These are phyloP conservation scores for Conoideocrella luteorostrata DNA, from an alignment of 2,329 filamentous ascomycete species.

Conservation along the genomic window DNA sequence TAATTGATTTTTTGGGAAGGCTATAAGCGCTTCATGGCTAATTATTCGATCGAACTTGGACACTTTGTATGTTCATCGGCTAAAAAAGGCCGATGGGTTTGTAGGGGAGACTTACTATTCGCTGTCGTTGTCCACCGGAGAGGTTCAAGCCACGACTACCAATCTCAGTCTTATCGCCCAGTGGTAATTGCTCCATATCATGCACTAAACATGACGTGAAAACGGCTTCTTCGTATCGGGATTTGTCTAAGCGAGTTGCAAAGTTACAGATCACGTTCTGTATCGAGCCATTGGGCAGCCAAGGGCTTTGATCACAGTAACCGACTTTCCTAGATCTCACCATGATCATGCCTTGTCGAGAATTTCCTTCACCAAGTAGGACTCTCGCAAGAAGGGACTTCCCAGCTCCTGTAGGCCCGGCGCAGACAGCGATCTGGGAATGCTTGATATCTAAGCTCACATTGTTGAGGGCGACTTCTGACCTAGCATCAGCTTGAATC, in stretches of 20 bases:
- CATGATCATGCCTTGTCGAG: conserved; percentile 5
- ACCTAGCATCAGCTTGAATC: neutral
- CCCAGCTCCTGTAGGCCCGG: conserved; percentile 21
- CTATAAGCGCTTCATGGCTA: too few relatives aligned
- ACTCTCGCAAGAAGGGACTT: conserved; percentile 19
- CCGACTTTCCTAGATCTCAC: conserved; percentile 8
- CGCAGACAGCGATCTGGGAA: conserved; percentile 19
- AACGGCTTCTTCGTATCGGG: conserved; percentile 14
- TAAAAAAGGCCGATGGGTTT: too few relatives aligned
- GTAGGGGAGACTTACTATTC: conserved; percentile 13
- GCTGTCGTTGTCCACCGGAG: conserved; percentile 17
- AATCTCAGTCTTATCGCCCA: conserved; percentile 13
- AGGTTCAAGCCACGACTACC: conserved; percentile 15
- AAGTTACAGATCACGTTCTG: conserved; percentile 14
- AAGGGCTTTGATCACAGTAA: conserved; percentile 15
- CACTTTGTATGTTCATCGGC: too few relatives aligned
- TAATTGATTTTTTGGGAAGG: neutral
- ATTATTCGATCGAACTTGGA: too few relatives aligned
- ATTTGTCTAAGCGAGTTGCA: conserved; percentile 6
- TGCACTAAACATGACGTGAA: conserved; percentile 14
- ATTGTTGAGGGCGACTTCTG: conserved; percentile 5
- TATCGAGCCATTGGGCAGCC: conserved; percentile 15
- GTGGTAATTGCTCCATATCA: conserved; percentile 17
- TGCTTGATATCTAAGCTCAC: neutral
- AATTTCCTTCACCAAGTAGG: conserved; percentile 14